Percentiles rank a stretch among this genome's conserved stretches.
These are phyloP conservation scores for Sextonia rubra DNA, from an alignment of 164 flowering plant genomes.

Conservation along the genomic window DNA sequence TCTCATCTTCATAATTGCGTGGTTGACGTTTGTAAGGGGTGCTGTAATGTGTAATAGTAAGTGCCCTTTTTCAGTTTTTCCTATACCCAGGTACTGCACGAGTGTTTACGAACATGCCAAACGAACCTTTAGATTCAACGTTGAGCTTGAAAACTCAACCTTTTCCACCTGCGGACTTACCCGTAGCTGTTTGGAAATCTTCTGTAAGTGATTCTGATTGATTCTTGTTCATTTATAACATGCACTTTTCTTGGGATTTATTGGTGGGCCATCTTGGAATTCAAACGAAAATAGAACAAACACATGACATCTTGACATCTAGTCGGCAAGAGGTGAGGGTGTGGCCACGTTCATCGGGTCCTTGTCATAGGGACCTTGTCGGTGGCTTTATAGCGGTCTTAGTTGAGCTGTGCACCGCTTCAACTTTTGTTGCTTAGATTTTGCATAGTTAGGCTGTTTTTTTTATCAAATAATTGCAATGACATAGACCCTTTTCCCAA, in stretches of 20 bases:
- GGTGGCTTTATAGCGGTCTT: neutral
- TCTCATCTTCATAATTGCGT: neutral
- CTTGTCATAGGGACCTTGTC: neutral
- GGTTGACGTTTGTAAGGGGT: neutral
- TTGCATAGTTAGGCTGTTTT: neutral
- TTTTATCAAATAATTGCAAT: neutral
- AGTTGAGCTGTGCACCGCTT: neutral
- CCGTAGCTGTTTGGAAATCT: neutral
- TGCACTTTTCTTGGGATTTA: neutral
- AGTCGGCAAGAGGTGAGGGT: neutral
- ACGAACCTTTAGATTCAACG: neutral
- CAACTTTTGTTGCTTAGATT: neutral
- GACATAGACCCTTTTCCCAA: neutral
- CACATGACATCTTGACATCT: neutral
- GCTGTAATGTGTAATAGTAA: neutral
- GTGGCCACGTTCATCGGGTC: neutral
- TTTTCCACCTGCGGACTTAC: neutral
- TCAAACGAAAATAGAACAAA: neutral
- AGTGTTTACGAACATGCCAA: neutral
- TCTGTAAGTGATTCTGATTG: neutral
- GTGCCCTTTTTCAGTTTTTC: neutral
- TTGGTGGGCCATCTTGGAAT: neutral
- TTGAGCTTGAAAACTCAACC: neutral
- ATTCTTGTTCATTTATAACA: neutral
- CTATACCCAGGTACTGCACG: no score